These are phyloP conservation scores for Lodderomyces margitis DNA, from an alignment of 1,139 yeast species.

Conservation along the genomic window DNA sequence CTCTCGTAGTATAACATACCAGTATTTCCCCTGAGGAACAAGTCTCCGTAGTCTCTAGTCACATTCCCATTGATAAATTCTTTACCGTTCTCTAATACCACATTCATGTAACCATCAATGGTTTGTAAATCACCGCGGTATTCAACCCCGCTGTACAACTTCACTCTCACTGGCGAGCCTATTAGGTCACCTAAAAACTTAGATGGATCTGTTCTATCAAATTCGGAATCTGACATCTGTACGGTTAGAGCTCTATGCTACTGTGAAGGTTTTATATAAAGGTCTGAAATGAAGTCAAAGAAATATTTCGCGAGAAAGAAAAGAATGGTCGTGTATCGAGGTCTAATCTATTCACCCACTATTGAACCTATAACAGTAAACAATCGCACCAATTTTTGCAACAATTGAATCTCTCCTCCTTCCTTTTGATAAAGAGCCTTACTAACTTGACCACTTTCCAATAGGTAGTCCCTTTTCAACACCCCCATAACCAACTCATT, in stretches of 20 bases:
- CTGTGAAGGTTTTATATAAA: background rate
- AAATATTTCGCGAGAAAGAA: constrained; percentile 1
- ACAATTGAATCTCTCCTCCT: constrained; percentile 26
- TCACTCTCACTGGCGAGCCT: constrained; percentile 79
- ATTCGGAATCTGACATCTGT: constrained; percentile 11
- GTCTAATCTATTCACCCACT: constrained; percentile 2
- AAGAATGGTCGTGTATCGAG: constrained; percentile 2
- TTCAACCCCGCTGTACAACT: constrained; percentile 82
- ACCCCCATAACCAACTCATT: constrained; percentile 62
- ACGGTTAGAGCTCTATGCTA: background rate
- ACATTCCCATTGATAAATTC: constrained; percentile 61
- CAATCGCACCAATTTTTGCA: constrained; percentile 53
- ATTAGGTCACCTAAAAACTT: constrained; percentile 75
- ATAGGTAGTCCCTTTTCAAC: constrained; percentile 62
- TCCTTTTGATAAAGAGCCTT: constrained; percentile 20
- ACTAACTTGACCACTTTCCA: constrained; percentile 26
- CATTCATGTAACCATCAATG: constrained; percentile 96
- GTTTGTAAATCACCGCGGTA: constrained; percentile 76
- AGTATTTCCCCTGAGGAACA: constrained; percentile 91
- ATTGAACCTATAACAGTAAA: constrained; percentile 58
- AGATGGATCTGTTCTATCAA: constrained; percentile 57
- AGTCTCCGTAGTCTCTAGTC: constrained; percentile 71
- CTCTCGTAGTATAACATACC: constrained; percentile 47
- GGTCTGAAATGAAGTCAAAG: too few species aligned
- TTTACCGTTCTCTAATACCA: constrained; percentile 74